Base-by-base conservation (phyloP, 371 early-diverging fungal genomes). In the Neoconidiobolus thromboides region DNA sequence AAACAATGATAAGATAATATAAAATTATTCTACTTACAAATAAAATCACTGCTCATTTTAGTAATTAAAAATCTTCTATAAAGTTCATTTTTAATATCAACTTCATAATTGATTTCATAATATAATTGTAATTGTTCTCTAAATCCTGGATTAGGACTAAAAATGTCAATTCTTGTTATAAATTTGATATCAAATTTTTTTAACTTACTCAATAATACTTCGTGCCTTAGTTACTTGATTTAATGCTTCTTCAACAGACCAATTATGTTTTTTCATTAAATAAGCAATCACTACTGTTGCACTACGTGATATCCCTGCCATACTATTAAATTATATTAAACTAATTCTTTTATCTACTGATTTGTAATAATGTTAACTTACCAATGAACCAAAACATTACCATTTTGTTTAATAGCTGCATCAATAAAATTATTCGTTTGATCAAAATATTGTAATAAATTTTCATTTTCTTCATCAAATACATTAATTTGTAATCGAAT, bases 81-180 rank as follows among this genome's bases (percentile, higher is more conserved):
- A n/a, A 73, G 73, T 6, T 74, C 67, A 60, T 77, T 73, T 7
- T 65, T 64, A n/a, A 69, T 41, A 56, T 79, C 73, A 7, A 87
- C 77, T 12, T 74, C 74, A 64, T 73, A 83, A 49, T 71, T 67
- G 52, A 86, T 68, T 57, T 71, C 72, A 37, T 73, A 68, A 64
- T 79, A 89, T 9, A 88, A 66, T 43, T 71, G 67, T 15, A 87
- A 67, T 62, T 88, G 90, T 1, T 71, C 65, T 43, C 76, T 44
- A 61, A 89, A 89, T 3, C 90, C 88, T 37, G 70, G 66, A 62
- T 89, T 89, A 0, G 88, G 88, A n/a, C 73, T 73, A 62, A 64
- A 36, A 43, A 51, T 10, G 51, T 2, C 44, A 50, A 54, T 2
- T 38, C 2, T 36, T 40, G 1, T 38, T 37, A 52, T 26, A 14